These are phyloP conservation scores for Backusella luteola DNA, from an alignment of 192 early-diverging fungal genomes.

Conservation along the genomic window DNA sequence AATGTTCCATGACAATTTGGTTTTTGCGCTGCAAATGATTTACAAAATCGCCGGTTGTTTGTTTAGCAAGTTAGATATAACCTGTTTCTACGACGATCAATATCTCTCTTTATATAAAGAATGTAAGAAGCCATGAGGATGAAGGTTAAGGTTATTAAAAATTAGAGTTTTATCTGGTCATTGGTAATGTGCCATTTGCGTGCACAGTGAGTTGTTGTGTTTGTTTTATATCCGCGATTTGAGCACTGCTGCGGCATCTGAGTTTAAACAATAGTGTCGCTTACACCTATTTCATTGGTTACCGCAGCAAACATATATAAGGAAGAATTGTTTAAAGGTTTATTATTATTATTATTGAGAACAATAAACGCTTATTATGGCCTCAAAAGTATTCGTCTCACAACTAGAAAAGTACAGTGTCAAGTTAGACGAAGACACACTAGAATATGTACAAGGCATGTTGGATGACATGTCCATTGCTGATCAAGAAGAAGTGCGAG, in stretches of 20 bases:
- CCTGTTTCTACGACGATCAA: background rate
- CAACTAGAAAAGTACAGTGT: slow-evolving; percentile 28
- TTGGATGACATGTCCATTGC: slow-evolving; percentile 31
- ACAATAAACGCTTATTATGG: background rate
- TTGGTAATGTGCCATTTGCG: background rate
- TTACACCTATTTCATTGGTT: background rate
- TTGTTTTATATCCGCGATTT: background rate
- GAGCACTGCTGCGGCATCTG: background rate
- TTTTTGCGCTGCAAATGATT: background rate
- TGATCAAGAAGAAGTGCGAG: slow-evolving; percentile 41
- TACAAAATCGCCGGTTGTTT: background rate
- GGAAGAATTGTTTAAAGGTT: background rate
- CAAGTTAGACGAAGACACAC: slow-evolving; percentile 46
- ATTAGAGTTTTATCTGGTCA: background rate
- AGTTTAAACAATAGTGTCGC: background rate
- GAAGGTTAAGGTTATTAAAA: background rate
- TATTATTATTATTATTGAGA: background rate
- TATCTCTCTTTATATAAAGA: background rate
- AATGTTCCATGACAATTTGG: background rate
- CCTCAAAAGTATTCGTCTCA: slow-evolving; percentile 11
- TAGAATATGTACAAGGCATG: slow-evolving; percentile 46
- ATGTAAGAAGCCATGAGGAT: no score
- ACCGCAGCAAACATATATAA: background rate
- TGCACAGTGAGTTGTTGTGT: background rate
- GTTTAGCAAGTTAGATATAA: background rate